Conservation (phyloP, 2,329 filamentous ascomycete species). For the Colletotrichum endophyticum region DNA sequence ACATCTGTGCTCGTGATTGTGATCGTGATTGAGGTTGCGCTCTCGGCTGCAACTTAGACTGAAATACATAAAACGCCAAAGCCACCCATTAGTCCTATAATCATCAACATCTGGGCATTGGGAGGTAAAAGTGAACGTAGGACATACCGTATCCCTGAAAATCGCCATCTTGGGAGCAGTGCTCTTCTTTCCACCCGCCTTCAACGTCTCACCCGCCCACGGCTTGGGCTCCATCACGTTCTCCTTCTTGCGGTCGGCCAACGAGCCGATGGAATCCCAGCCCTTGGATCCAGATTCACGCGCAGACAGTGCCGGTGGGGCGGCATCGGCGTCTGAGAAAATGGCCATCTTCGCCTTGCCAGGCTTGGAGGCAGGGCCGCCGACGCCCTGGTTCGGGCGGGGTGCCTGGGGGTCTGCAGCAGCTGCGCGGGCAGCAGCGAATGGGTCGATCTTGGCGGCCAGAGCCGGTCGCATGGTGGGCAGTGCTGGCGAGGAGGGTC, state of each 20-base stretch:
- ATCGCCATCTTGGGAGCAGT: slow-evolving; percentile 83
- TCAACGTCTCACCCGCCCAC: slow-evolving; percentile 90
- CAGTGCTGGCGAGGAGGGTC: slow-evolving; percentile 85
- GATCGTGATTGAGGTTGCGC: slow-evolving; percentile 29
- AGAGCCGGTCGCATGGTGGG: slow-evolving; percentile 83
- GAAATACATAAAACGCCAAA: slow-evolving; percentile 58
- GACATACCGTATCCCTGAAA: slow-evolving; percentile 94
- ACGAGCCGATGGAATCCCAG: slow-evolving; percentile 90
- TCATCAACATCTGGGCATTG: slow-evolving; percentile 78
- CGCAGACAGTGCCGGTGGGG: slow-evolving; percentile 60
- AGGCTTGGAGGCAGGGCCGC: slow-evolving; percentile 62
- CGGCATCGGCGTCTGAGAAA: slow-evolving; percentile 79
- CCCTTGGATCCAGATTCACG: slow-evolving; percentile 66
- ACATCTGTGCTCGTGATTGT: slow-evolving; percentile 58
- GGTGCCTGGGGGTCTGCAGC: slow-evolving; percentile 71
- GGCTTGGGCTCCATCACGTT: slow-evolving; percentile 86
- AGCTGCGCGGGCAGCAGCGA: slow-evolving; percentile 60
- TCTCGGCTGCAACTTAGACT: slow-evolving; percentile 41
- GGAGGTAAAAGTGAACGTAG: slow-evolving; percentile 34
- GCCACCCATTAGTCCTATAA: slow-evolving; percentile 87
- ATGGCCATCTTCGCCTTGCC: slow-evolving; percentile 85
- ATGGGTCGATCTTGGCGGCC: slow-evolving; percentile 85
- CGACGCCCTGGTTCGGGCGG: slow-evolving; percentile 50
- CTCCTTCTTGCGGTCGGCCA: slow-evolving; percentile 92
- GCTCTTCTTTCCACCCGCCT: slow-evolving; percentile 82